Percentiles rank a stretch among this genome's conserved stretches.
Conservation (phyloP, 2,329 filamentous ascomycete species). For the Fusarium odoratissimum region DNA sequence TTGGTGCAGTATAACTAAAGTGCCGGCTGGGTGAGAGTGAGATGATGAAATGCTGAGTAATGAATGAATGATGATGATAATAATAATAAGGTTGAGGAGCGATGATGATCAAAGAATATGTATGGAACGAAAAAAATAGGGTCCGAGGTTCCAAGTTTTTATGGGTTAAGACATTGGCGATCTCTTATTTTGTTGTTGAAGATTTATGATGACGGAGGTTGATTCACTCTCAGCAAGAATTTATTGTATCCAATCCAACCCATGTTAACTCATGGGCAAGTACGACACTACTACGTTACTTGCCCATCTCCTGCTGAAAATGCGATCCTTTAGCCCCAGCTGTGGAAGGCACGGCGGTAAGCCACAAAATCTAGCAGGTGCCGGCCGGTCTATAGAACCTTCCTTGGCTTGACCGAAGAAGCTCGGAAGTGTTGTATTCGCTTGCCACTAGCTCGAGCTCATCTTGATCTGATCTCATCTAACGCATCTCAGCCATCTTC, state of each 20-base stretch:
- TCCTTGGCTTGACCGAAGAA: conserved; percentile 26
- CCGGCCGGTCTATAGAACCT: conserved; percentile 13
- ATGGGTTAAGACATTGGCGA: neutral
- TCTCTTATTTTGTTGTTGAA: conserved; percentile 16
- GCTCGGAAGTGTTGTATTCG: conserved; percentile 20
- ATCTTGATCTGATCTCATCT: neutral
- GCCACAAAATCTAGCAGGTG: conserved; percentile 17
- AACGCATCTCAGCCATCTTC: neutral
- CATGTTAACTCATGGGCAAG: conserved; percentile 6
- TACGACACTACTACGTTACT: neutral
- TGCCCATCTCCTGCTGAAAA: neutral
- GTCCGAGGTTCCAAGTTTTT: conserved; percentile 1
- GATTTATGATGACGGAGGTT: conserved; percentile 18
- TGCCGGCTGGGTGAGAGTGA: neutral
- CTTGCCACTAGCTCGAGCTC: conserved; percentile 23
- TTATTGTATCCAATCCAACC: neutral
- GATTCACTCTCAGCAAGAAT: conserved; percentile 1
- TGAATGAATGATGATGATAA: neutral
- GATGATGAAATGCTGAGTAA: conserved; percentile 14
- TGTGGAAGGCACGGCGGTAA: conserved; percentile 9
- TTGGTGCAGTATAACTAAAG: neutral
- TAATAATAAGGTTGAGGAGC: neutral
- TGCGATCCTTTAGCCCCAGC: conserved; percentile 25
- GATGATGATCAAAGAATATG: neutral
- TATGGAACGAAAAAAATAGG: conserved; percentile 6